Evolutionary conservation across 2,329 filamentous ascomycete genomes (phyloP).

Genomic region (Bipolaris zeicola): DNA sequence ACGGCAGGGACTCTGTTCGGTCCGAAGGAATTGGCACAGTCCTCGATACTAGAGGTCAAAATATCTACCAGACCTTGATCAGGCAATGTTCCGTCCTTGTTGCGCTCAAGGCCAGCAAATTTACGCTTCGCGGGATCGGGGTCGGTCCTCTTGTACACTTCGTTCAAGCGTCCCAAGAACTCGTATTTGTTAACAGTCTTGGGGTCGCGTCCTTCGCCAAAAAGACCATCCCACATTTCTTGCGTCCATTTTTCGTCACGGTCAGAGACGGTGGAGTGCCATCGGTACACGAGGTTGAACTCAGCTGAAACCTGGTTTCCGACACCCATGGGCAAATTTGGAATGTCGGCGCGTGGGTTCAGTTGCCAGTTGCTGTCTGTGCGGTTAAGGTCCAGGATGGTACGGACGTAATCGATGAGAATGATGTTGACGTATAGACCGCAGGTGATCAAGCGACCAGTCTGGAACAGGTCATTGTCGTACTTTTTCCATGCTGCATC

Average conservation of each 20-base stretch:
- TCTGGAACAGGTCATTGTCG: slow-evolving; percentile 58
- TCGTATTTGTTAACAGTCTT: slow-evolving; percentile 63
- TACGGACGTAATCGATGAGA: slow-evolving; percentile 60
- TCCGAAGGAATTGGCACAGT: slow-evolving; percentile 67
- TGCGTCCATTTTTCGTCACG: slow-evolving; percentile 83
- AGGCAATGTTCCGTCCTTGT: slow-evolving; percentile 69
- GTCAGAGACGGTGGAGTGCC: slow-evolving; percentile 79
- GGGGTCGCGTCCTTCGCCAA: slow-evolving; percentile 56
- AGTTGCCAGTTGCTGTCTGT: slow-evolving; percentile 80
- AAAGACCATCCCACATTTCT: slow-evolving; percentile 52
- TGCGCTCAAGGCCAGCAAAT: slow-evolving; percentile 70
- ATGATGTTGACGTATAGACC: slow-evolving; percentile 61
- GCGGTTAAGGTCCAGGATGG: slow-evolving; percentile 65
- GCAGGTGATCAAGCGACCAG: slow-evolving; percentile 58
- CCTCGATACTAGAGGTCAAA: slow-evolving; percentile 71
- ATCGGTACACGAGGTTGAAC: slow-evolving; percentile 87
- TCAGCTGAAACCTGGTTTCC: slow-evolving; percentile 86
- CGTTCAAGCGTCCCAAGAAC: slow-evolving; percentile 66
- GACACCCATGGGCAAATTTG: slow-evolving; percentile 68
- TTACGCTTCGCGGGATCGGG: slow-evolving; percentile 70
- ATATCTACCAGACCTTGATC: slow-evolving; percentile 79
- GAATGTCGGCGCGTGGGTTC: slow-evolving; percentile 73
- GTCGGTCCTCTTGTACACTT: slow-evolving; percentile 66
- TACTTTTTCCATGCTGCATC: slow-evolving; percentile 46
- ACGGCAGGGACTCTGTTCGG: slow-evolving; percentile 73